phyloP scores from a whole-genome alignment of 1,139 yeast species.

The Candida tetrigidarum region DNA sequence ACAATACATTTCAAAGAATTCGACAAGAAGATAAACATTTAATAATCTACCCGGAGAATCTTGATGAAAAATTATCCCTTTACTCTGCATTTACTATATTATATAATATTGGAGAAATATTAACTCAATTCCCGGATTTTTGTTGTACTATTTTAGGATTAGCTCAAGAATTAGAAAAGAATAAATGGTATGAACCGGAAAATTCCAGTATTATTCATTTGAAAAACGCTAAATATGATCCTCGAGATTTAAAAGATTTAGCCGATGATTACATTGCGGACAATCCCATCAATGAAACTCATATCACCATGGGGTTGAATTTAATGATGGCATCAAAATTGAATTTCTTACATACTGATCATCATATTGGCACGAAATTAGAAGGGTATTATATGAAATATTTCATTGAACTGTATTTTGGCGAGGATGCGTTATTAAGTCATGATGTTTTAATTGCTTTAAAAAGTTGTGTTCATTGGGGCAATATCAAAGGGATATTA shows the following conservation, averaged over 20 bases:
- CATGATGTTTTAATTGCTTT: constrained; percentile 52
- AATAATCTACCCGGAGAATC: constrained; percentile 42
- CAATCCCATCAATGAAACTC: constrained; percentile 28
- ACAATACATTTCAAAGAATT: constrained; percentile 53
- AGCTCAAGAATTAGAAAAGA: constrained; percentile 51
- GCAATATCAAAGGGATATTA: constrained; percentile 53
- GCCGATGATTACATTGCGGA: constrained; percentile 16
- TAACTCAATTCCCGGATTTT: constrained; percentile 42
- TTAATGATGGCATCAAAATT: constrained; percentile 52
- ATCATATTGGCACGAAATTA: constrained; percentile 53
- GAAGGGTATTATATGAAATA: constrained; percentile 51
- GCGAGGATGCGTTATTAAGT: constrained; percentile 43
- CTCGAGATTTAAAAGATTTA: constrained; percentile 23
- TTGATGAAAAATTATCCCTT: constrained; percentile 39
- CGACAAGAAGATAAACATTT: constrained; percentile 57
- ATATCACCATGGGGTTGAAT: constrained; percentile 47
- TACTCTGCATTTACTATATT: constrained; percentile 50
- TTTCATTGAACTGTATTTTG: constrained; percentile 44
- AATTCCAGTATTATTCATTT: constrained; percentile 46
- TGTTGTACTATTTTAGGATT: constrained; percentile 55
- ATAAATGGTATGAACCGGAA: constrained; percentile 55
- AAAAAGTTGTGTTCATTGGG: constrained; percentile 62
- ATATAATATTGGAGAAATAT: constrained; percentile 37
- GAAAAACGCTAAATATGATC: constrained; percentile 37
- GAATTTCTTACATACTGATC: constrained; percentile 61